Evolutionary conservation across 1,284 basidiomycete species (phyloP), one percentile per base, ranked within the genome.

Genomic region (Pseudozyma pruni): DNA sequence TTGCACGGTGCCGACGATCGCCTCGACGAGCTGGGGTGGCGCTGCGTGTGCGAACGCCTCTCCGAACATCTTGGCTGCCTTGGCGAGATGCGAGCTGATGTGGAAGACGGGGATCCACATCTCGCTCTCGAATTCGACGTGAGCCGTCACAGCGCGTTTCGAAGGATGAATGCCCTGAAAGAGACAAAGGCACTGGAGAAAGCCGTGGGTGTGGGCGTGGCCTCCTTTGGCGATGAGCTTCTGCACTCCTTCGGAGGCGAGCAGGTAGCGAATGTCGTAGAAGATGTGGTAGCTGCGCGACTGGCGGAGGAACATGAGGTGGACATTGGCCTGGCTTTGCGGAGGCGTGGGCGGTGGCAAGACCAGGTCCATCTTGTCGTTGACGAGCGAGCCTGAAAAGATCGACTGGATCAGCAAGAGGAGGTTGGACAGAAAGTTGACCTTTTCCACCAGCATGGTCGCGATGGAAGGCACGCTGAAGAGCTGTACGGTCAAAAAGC

Each of bases 1-100:
- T 66, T 87, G 87, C 14, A 90, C 85, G 19, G 94, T 90, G 1
- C 86, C 87, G 3, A 86, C 85, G 52, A 96, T 89, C 0, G 90
- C 91, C 4, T 84, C 82, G 20, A 90, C 85, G 20, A 95, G 86
- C 72, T 90, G 87, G 0, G 86, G 84, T 0, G 87, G 84, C 0
- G 83, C 86, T 9, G 88, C 87, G 52, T 86, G 52, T 10, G 55
- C 62, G 23, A 75, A 79, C 25, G 79, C 67, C 46, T 78, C 78
- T 16, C 80, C 79, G 31, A 81, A 73, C 41, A 78, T 69, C 58
- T 78, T 76, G 13, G 76, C 70, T 17, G 72, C 50, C 25, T 73
- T 73, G 29, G 72, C 80, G 32, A 82, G 71, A 33, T 80, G 76
- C 37, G 78, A 79, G 55, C 67, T 68, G 44, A 79, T 68, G 51